Conservation (phyloP, 129 eudicot species). For the Artemisia argyi region DNA sequence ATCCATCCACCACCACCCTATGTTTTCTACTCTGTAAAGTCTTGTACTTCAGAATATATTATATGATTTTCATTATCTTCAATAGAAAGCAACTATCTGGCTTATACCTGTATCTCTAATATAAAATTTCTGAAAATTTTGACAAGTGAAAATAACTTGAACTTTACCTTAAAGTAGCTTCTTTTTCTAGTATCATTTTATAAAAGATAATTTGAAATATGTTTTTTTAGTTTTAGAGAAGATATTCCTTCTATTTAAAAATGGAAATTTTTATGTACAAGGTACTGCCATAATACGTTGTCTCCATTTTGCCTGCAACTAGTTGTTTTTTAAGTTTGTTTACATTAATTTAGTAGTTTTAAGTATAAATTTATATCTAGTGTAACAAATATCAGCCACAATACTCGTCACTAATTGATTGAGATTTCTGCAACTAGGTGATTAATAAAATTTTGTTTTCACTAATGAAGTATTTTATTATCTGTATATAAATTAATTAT, state of each 20-base stretch:
- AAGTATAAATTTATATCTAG: not conserved
- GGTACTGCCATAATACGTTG: constrained; percentile 40
- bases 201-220: not conserved
- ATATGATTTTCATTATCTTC: constrained; percentile 25
- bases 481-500: not conserved
- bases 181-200: not conserved
- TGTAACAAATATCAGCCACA: constrained; percentile 22
- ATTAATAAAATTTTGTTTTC: not conserved
- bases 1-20: constrained; percentile 38
- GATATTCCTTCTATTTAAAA: not conserved
- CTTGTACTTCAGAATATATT: constrained; percentile 6
- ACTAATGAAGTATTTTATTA: not conserved
- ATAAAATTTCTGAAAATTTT: not conserved
- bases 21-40: constrained; percentile 64
- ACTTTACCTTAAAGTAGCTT: not conserved
- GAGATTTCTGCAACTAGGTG: constrained; percentile 17
- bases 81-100: constrained; percentile 39
- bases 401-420: constrained; percentile 26
- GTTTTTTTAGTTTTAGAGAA: not conserved
- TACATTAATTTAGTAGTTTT: not conserved
- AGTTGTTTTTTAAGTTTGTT: constrained; percentile 30
- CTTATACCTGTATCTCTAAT: constrained; percentile 23
- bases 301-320: constrained; percentile 80
- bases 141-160: not conserved
- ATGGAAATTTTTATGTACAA: constrained; percentile 21